Percentiles rank a stretch among this genome's conserved stretches.
Evolutionary conservation across 164 flowering plant genomes (phyloP).

Genomic region (Stephania yunnanensis): DNA sequence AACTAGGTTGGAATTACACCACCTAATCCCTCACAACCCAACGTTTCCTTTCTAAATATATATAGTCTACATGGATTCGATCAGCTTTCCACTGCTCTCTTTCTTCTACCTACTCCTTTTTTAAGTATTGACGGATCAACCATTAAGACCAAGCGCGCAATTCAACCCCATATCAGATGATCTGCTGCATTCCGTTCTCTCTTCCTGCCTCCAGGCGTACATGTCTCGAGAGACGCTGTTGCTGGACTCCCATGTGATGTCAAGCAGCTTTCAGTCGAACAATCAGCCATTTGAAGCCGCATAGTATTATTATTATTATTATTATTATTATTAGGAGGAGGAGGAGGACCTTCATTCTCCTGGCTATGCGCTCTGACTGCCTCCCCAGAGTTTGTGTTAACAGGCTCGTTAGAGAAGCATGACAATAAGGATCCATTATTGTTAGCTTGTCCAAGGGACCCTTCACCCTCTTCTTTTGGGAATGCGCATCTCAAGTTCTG

Average conservation of each 20-base stretch:
- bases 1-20: no score
- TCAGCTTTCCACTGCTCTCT: no score
- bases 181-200: constrained; percentile 13
- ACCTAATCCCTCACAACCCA: no score
- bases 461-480: constrained; percentile 8
- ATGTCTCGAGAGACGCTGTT: constrained; percentile 7
- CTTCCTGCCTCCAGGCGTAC: constrained; percentile 9
- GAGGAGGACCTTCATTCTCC: neutral
- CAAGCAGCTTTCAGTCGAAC: constrained; percentile 59
- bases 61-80: no score
- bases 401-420: constrained; percentile 15
- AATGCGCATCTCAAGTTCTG: constrained; percentile 39
- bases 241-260: constrained; percentile 49
- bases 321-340: no score
- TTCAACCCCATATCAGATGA: constrained; percentile 15
- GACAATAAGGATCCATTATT: neutral
- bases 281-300: constrained; percentile 30
- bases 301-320: neutral
- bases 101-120: no score
- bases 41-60: no score
- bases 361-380: constrained; percentile 12
- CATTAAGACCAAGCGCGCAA: no score
- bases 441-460: neutral
- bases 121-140: no score
- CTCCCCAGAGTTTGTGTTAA: constrained; percentile 18